Conservation (phyloP, 805 yeast species). For the Cyberlindnera sargentensis region DNA sequence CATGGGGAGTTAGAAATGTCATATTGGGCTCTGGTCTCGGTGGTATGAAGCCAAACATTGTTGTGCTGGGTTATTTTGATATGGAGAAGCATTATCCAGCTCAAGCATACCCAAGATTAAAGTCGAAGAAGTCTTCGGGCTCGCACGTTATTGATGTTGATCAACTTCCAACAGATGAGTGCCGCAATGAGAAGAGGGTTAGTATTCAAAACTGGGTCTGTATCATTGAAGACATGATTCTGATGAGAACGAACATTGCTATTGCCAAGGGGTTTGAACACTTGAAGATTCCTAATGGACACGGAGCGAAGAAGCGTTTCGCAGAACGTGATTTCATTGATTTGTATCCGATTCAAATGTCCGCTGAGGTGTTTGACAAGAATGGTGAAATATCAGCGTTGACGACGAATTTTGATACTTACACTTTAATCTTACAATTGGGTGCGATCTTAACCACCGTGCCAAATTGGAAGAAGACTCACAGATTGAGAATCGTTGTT, state of each 20-base stretch:
- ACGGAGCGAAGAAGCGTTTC: constrained; percentile 25
- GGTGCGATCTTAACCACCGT: constrained; percentile 93
- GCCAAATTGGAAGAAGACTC: constrained; percentile 82
- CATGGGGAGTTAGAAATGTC: constrained; percentile 95
- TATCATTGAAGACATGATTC: constrained; percentile 79
- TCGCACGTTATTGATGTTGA: constrained; percentile 28
- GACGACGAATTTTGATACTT: constrained; percentile 93
- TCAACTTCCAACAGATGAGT: constrained; percentile 68
- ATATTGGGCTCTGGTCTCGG: constrained; percentile 95
- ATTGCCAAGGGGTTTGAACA: constrained; percentile 82
- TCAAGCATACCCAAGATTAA: constrained; percentile 1
- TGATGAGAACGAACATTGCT: constrained; percentile 88
- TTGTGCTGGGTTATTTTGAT: constrained; percentile 86
- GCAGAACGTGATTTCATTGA: constrained; percentile 58
- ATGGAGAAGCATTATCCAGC: constrained; percentile 30
- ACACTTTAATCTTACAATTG: constrained; percentile 84
- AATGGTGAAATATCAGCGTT: constrained; percentile 59
- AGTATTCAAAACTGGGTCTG: constrained; percentile 84
- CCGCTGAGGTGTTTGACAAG: constrained; percentile 64
- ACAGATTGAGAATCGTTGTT: constrained; percentile 71
- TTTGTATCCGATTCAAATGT: constrained; percentile 95
- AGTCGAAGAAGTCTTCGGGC: constrained; percentile 4
- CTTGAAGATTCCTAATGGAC: constrained; percentile 53
- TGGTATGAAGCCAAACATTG: constrained; percentile 95
- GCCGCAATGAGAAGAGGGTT: constrained; percentile 64